Conservation (phyloP, 2,329 filamentous ascomycete species). For the Ilyonectria robusta region DNA sequence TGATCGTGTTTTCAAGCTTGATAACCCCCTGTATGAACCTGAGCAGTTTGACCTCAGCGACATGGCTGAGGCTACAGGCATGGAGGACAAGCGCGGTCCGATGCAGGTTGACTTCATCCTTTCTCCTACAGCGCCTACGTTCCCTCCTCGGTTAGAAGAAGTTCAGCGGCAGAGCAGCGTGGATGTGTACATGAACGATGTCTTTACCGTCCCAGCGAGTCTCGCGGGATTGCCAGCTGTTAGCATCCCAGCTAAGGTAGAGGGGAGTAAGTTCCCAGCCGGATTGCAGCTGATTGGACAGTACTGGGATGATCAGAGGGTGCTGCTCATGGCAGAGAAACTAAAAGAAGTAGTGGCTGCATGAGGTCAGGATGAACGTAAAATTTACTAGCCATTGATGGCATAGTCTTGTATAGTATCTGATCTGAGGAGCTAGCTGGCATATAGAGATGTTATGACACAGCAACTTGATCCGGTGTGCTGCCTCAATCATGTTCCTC, state of each 20-base stretch:
- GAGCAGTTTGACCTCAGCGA: conserved; percentile 71
- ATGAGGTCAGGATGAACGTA: conserved; percentile 25
- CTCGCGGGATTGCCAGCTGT: conserved; percentile 91
- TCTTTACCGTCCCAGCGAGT: conserved; percentile 96
- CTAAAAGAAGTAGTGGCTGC: conserved; percentile 52
- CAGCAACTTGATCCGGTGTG: background rate
- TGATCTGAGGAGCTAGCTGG: conserved; percentile 24
- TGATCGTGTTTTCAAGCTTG: conserved; percentile 78
- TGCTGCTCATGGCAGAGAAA: conserved; percentile 71
- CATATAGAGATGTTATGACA: background rate
- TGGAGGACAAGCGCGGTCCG: conserved; percentile 71
- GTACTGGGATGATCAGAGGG: conserved; percentile 79
- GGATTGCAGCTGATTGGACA: conserved; percentile 87
- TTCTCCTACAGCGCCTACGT: conserved; percentile 87
- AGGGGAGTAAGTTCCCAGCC: conserved; percentile 52
- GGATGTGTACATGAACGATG: conserved; percentile 92
- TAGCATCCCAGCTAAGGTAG: conserved; percentile 74
- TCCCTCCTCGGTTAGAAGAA: conserved; percentile 75
- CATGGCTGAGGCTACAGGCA: conserved; percentile 66
- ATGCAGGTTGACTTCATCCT: conserved; percentile 86
- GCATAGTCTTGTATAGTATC: conserved; percentile 35
- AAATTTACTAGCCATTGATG: conserved; percentile 26
- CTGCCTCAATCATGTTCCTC: background rate
- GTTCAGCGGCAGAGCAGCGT: conserved; percentile 70
- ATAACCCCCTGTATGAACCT: conserved; percentile 76